phyloP scores from a whole-genome alignment of 2,329 filamentous ascomycete genomes.

The Epichloe coenophiala region DNA sequence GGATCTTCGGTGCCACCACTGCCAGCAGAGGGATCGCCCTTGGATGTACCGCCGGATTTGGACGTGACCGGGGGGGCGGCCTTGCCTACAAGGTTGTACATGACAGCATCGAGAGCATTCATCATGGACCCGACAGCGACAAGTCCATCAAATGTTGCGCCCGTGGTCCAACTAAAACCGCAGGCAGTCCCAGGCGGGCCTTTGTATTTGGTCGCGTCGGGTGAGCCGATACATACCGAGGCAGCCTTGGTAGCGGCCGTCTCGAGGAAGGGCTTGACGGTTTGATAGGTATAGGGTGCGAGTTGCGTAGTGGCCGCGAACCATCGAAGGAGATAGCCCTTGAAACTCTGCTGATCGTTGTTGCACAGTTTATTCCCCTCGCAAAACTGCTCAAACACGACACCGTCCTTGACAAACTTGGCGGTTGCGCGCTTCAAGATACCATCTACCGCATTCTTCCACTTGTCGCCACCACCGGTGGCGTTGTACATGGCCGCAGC shows the following conservation, averaged over 20 bases:
- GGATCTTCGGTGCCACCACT: conserved; percentile 16
- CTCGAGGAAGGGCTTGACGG: conserved; percentile 37
- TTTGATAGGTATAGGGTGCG: conserved; percentile 36
- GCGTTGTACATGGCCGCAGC: conserved; percentile 50
- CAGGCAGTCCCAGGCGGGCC: conserved; percentile 48
- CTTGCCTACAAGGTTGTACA: conserved; percentile 41
- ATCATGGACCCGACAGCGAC: conserved; percentile 58
- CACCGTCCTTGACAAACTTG: conserved; percentile 38
- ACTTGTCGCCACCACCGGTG: conserved; percentile 32
- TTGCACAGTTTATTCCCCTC: conserved; percentile 49
- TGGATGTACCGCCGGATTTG: conserved; percentile 44
- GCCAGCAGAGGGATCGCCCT: conserved; percentile 27
- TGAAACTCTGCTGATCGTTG: conserved; percentile 61
- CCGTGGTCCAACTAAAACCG: conserved; percentile 50
- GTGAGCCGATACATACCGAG: conserved; percentile 32
- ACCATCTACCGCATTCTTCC: conserved; percentile 45
- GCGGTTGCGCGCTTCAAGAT: conserved; percentile 36
- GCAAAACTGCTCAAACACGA: conserved; percentile 56
- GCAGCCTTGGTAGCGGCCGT: conserved; percentile 40
- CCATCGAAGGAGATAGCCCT: conserved; percentile 61
- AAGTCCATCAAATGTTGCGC: conserved; percentile 40
- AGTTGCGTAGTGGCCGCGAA: conserved; percentile 41
- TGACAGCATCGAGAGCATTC: conserved; percentile 50
- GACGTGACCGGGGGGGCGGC: conserved; percentile 37
- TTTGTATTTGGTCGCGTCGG: conserved; percentile 27